Conservation (phyloP, 352 stramenopile genomes). For the Phytopythium vexans region DNA sequence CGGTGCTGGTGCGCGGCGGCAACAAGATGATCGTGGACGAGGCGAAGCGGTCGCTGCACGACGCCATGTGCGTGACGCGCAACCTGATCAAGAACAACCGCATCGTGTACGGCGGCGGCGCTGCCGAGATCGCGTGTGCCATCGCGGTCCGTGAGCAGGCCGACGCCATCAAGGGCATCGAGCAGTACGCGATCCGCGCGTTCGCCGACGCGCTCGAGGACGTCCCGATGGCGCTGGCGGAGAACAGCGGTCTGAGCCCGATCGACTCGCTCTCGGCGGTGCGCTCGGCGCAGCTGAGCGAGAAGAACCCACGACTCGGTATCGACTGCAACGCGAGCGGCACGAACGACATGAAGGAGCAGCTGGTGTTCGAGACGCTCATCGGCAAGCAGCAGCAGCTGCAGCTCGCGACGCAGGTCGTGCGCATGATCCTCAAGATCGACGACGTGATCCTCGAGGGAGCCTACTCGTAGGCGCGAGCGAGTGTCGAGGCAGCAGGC, state of each 20-base stretch:
- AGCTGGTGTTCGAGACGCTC: constrained; percentile 99
- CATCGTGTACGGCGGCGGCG: constrained; percentile 98
- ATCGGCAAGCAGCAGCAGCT: constrained; percentile 99
- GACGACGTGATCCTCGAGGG: constrained; percentile 98
- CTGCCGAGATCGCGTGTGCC: constrained; percentile 97
- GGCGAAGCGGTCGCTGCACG: constrained; percentile 98
- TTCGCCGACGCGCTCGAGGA: constrained; percentile 99
- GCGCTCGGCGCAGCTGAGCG: constrained; percentile 92
- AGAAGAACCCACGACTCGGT: constrained; percentile 95
- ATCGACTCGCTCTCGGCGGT: constrained; percentile 98
- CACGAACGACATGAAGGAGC: constrained; percentile 97
- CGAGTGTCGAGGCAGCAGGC: no score
- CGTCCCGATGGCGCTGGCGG: constrained; percentile 98
- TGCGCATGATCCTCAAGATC: constrained; percentile 99
- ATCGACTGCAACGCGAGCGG: constrained; percentile 95
- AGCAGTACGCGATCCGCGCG: constrained; percentile 97
- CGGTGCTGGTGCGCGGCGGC: constrained; percentile 96
- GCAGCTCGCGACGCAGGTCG: constrained; percentile 98
- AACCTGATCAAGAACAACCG: constrained; percentile 99
- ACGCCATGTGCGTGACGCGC: constrained; percentile 99
- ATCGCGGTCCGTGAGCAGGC: constrained; percentile 91
- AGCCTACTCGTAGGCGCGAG: constrained; percentile 66
- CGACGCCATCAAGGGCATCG: constrained; percentile 81
- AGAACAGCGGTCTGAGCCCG: constrained; percentile 97
- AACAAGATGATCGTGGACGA: constrained; percentile 99